Evolutionary conservation across 495 filamentous ascomycete species (phyloP).

Genomic region (Penicillium longicatenatum): DNA sequence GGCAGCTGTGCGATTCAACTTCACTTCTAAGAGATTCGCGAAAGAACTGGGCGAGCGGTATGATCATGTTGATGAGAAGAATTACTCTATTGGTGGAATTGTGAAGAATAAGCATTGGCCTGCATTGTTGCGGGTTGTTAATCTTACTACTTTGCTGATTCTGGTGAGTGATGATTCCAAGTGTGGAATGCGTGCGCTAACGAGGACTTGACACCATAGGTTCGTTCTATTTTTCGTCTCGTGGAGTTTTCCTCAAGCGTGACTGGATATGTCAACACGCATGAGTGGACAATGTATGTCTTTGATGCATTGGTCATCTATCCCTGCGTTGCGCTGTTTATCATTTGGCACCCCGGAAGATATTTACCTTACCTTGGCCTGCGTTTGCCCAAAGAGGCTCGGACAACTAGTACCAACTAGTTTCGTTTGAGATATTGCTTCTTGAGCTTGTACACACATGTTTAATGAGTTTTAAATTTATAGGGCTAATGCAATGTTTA

Average conservation of each 20-base stretch:
- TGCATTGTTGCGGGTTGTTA: conserved; percentile 53
- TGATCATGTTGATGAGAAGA: conserved; percentile 27
- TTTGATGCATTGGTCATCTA: conserved; percentile 64
- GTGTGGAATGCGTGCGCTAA: neutral
- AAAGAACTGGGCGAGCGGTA: conserved; percentile 30
- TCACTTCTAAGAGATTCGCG: conserved; percentile 44
- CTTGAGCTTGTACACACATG: neutral
- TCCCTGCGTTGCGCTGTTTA: conserved; percentile 47
- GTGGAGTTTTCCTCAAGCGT: conserved; percentile 62
- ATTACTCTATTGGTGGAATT: conserved; percentile 31
- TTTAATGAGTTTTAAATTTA: neutral
- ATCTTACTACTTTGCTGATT: conserved; percentile 54
- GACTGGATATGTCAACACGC: conserved; percentile 50
- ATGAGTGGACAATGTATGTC: conserved; percentile 62
- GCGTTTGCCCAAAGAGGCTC: conserved; percentile 15
- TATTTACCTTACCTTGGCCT: conserved; percentile 48
- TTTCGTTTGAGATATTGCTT: neutral
- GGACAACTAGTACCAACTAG: no score
- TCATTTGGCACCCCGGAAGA: conserved; percentile 50
- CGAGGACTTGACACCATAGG: conserved; percentile 22
- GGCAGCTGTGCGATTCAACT: conserved; percentile 37
- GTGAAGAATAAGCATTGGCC: conserved; percentile 49
- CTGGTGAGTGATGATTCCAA: conserved; percentile 38
- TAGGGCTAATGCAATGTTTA: neutral
- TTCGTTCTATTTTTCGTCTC: conserved; percentile 62